A percentile compares a stretch with the other conserved stretches of the same genome.
phyloP scores from a whole-genome alignment of 2,329 filamentous ascomycete genomes.

The Lachnellula arida region DNA sequence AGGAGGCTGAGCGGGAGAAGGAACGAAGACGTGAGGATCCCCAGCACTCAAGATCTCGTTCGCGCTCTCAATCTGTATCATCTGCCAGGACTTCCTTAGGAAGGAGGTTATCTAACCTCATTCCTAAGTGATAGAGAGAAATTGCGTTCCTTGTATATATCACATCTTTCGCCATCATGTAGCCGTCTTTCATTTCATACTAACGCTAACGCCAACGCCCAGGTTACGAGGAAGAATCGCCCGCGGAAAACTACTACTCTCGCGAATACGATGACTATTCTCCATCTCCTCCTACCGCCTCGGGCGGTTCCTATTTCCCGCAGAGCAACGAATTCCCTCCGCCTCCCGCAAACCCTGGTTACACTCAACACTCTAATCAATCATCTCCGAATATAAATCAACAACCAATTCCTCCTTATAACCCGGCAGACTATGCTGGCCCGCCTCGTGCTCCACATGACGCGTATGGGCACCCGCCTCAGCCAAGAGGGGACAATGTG shows the following conservation, averaged over 20 bases:
- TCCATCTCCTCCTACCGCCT: constrained; percentile 32
- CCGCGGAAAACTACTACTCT: constrained; percentile 29
- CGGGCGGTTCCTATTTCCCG: constrained; percentile 31
- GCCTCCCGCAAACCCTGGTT: constrained; percentile 15
- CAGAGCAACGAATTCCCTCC: constrained; percentile 23
- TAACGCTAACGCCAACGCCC: constrained; percentile 12
- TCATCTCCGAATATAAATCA: constrained; percentile 23
- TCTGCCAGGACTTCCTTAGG: constrained; percentile 27
- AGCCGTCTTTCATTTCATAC: constrained; percentile 15
- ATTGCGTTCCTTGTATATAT: constrained; percentile 12
- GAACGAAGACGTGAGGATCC: constrained; percentile 33
- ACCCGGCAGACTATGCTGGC: constrained; percentile 29
- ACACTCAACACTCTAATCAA: constrained; percentile 22
- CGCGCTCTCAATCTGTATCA: constrained; percentile 28
- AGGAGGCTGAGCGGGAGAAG: constrained; percentile 34
- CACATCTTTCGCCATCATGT: constrained; percentile 13
- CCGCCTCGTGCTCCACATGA: constrained; percentile 18
- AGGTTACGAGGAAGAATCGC: constrained; percentile 32
- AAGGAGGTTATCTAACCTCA: constrained; percentile 30
- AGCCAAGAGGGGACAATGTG: constrained; percentile 30
- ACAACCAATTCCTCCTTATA: constrained; percentile 28
- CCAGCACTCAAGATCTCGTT: constrained; percentile 30
- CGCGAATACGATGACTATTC: constrained; percentile 29
- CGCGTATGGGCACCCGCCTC: constrained; percentile 21
- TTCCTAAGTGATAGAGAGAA: constrained; percentile 25